These are phyloP conservation scores for Pichia sp. DNA, from an alignment of 1,139 yeast species.

Conservation along the genomic window DNA sequence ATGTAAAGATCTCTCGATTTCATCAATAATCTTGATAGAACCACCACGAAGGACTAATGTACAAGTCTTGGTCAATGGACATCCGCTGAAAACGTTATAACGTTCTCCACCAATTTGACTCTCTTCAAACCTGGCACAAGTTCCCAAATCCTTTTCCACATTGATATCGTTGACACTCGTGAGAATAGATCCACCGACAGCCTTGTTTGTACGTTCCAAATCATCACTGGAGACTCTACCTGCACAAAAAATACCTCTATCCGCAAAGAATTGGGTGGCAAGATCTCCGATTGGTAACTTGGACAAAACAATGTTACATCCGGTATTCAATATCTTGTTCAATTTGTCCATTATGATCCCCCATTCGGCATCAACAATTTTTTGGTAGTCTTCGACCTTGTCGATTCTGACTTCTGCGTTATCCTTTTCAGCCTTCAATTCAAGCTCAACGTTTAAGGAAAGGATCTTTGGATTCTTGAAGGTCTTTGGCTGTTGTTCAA, in stretches of 20 bases:
- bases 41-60: slow-evolving; percentile 94
- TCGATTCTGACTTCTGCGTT: slow-evolving; percentile 99
- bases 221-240: slow-evolving; percentile 90
- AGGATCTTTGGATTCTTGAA: slow-evolving; percentile 77
- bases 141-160: slow-evolving; percentile 62
- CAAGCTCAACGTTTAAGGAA: slow-evolving; percentile 85
- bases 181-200: slow-evolving; percentile 90
- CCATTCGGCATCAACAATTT: slow-evolving; percentile 98
- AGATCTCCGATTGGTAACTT: slow-evolving; percentile 96
- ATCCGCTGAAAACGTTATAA: slow-evolving; percentile 86
- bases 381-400: slow-evolving; percentile 90
- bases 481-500: slow-evolving; percentile 94
- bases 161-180: slow-evolving; percentile 81
- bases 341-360: slow-evolving; percentile 82
- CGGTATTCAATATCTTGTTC: slow-evolving; percentile 73
- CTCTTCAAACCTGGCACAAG: slow-evolving; percentile 84
- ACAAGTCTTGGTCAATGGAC: slow-evolving; percentile 90
- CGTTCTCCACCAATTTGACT: slow-evolving; percentile 94
- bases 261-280: slow-evolving; percentile 98
- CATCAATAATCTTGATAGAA: slow-evolving; percentile 97
- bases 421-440: slow-evolving; percentile 96
- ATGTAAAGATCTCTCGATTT: slow-evolving; percentile 93
- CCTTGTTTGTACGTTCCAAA: slow-evolving; percentile 85
- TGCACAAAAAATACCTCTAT: slow-evolving; percentile 93
- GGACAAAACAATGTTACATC: slow-evolving; percentile 89